phyloP scores from a whole-genome alignment of 1,284 basidiomycete species.

The Ceratorhiza oryzae-sativae region DNA sequence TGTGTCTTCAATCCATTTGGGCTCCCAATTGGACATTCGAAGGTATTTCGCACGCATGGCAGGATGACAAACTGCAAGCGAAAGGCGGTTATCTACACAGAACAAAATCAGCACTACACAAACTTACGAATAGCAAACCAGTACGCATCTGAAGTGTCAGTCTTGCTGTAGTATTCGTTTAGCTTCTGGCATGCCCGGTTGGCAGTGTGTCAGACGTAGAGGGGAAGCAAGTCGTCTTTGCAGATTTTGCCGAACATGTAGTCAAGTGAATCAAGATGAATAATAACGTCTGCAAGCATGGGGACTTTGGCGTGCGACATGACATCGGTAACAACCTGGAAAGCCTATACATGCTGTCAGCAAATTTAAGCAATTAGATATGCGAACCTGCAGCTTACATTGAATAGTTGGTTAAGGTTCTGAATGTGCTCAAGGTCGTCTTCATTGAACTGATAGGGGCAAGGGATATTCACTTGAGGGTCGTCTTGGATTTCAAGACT shows the following conservation, averaged over 20 bases:
- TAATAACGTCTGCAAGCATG: neutral
- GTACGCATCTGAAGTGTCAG: neutral
- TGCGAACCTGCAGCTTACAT: neutral
- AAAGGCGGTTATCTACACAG: neutral
- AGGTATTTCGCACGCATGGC: neutral
- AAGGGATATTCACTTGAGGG: neutral
- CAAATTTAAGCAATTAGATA: neutral
- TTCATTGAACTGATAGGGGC: neutral
- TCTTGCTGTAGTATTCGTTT: constrained; percentile 7
- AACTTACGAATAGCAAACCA: neutral
- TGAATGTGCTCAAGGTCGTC: neutral
- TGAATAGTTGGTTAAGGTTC: neutral
- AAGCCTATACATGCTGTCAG: neutral
- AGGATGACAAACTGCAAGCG: neutral
- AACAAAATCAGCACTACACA: neutral
- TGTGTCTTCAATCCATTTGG: neutral
- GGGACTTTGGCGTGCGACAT: neutral
- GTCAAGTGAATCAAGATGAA: neutral
- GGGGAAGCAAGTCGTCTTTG: neutral
- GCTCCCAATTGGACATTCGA: neutral
- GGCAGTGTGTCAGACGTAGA: neutral
- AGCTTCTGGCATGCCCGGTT: neutral
- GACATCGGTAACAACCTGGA: neutral
- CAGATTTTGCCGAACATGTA: neutral
- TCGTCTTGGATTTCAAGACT: neutral